phyloP scores from a whole-genome alignment of 495 filamentous ascomycete species.

The Daldinia grandis region DNA sequence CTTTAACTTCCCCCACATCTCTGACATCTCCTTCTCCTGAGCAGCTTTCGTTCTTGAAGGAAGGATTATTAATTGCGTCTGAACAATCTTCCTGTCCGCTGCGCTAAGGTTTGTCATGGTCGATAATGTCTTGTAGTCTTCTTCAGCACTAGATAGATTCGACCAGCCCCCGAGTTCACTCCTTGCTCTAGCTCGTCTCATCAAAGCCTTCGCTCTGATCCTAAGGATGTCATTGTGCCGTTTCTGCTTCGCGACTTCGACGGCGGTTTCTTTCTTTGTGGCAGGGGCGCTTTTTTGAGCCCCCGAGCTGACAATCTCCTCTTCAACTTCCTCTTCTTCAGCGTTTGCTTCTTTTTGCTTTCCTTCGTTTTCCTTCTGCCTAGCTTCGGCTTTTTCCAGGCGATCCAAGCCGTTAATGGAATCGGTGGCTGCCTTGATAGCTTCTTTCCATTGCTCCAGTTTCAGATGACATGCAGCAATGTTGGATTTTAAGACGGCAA shows the following conservation, averaged over 20 bases:
- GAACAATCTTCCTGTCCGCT: slow-evolving; percentile 72
- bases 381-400: slow-evolving; percentile 49
- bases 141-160: slow-evolving; percentile 79
- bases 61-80: slow-evolving; percentile 68
- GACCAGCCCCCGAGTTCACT: slow-evolving; percentile 79
- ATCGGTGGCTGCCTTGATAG: slow-evolving; percentile 74
- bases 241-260: slow-evolving; percentile 44
- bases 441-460: slow-evolving; percentile 85
- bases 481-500: slow-evolving; percentile 87
- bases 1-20: slow-evolving; percentile 98
- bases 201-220: slow-evolving; percentile 82
- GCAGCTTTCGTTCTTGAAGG: slow-evolving; percentile 74
- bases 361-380: slow-evolving; percentile 30
- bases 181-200: slow-evolving; percentile 82
- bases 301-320: slow-evolving; percentile 62
- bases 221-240: slow-evolving; percentile 71
- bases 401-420: slow-evolving; percentile 77
- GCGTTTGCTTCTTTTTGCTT: slow-evolving; percentile 55
- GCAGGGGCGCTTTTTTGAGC: slow-evolving; percentile 58
- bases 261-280: slow-evolving; percentile 49
- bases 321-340: slow-evolving; percentile 67
- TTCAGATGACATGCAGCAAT: slow-evolving; percentile 91
- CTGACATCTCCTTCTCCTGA: slow-evolving; percentile 83
- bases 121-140: slow-evolving; percentile 72
- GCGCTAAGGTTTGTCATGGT: slow-evolving; percentile 64